Conservation (phyloP, 768 basidiomycete genomes). For the Macrolepiota fuliginosa region DNA sequence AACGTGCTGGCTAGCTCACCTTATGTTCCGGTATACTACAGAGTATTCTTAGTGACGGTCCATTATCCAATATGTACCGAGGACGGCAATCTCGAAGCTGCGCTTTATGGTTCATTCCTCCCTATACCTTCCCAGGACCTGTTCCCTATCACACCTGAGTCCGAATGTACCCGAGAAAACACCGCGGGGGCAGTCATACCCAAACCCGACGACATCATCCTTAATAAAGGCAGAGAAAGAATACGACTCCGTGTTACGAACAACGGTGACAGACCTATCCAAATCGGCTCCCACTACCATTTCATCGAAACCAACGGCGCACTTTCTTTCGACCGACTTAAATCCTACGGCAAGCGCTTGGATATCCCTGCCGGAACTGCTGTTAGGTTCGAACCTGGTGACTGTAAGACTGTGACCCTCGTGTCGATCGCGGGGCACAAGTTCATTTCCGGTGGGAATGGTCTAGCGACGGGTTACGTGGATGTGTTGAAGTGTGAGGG, state of each 20-base stretch:
- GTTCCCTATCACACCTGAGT: conserved; percentile 58
- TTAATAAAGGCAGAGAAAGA: conserved; percentile 74
- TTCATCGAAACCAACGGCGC: conserved; percentile 87
- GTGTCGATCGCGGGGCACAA: conserved; percentile 73
- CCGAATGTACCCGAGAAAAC: conserved; percentile 48
- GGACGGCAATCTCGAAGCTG: conserved; percentile 71
- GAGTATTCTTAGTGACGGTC: conserved; percentile 95
- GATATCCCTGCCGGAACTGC: conserved; percentile 96
- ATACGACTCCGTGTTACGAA: conserved; percentile 80
- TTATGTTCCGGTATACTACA: conserved; percentile 22
- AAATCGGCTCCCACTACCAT: conserved; percentile 93
- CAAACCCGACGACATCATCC: conserved; percentile 59
- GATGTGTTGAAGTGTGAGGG: conserved; percentile 41
- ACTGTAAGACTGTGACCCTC: conserved; percentile 78
- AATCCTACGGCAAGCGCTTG: conserved; percentile 81
- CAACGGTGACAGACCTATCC: conserved; percentile 90
- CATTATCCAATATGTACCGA: conserved; percentile 93
- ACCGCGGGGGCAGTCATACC: conserved; percentile 78
- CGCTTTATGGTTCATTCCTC: conserved; percentile 93
- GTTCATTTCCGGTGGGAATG: conserved; percentile 78
- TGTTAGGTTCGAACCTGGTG: conserved; percentile 95
- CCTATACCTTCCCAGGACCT: conserved; percentile 65
- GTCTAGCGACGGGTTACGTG: conserved; percentile 56
- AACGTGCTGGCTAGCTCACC: not conserved
- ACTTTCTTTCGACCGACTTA: conserved; percentile 78